phyloP scores from a whole-genome alignment of 2,329 filamentous ascomycete species.

The Monosporascus sp. region DNA sequence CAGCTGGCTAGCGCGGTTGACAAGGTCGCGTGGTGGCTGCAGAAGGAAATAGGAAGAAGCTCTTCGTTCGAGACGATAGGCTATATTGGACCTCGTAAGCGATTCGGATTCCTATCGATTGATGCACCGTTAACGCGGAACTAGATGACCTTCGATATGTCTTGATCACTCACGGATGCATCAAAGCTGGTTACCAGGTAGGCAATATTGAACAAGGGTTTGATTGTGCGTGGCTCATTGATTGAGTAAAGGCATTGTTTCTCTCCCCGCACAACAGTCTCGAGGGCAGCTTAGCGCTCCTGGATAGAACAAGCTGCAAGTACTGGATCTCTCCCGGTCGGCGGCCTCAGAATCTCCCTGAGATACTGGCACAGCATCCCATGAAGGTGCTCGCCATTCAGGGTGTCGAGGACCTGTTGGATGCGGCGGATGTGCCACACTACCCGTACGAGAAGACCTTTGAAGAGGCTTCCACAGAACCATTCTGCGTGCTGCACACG shows the following conservation, averaged over 20 bases:
- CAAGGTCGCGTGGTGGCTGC: conserved; percentile 28
- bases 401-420: conserved; percentile 22
- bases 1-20: conserved; percentile 22
- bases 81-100: conserved; percentile 31
- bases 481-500: conserved; percentile 35
- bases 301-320: conserved; percentile 26
- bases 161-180: conserved; percentile 24
- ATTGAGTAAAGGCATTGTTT: conserved; percentile 23
- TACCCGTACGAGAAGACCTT: conserved; percentile 29
- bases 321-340: conserved; percentile 24
- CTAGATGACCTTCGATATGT: conserved; percentile 27
- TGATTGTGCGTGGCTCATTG: not conserved
- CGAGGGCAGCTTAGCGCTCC: conserved; percentile 26
- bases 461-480: conserved; percentile 27
- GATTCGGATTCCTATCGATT: not conserved
- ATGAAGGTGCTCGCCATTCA: conserved; percentile 25
- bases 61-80: conserved; percentile 17
- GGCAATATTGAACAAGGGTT: conserved; percentile 2
- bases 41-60: conserved; percentile 11
- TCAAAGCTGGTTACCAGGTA: conserved; percentile 30
- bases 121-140: not conserved
- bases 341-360: conserved; percentile 13
- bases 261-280: conserved; percentile 30
- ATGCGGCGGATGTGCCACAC: conserved; percentile 5
- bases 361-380: conserved; percentile 16